Base-by-base conservation (phyloP, 1,139 yeast species). In the Lodderomyces jiufengensis region DNA sequence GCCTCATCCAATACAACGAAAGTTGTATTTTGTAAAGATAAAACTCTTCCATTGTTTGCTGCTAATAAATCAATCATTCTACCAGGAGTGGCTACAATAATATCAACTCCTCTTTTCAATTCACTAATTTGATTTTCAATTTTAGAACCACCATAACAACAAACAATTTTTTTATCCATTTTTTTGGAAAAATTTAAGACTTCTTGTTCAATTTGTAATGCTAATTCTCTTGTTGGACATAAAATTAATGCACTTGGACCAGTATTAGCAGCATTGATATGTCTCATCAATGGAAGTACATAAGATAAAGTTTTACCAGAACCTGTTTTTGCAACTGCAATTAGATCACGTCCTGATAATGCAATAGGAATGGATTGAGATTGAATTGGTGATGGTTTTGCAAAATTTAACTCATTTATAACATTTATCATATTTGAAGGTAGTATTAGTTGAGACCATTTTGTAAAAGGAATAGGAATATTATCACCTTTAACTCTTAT, bases 321-420 rank as follows among this genome's bases (percentile, higher is more conserved):
- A 0, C 99, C 98, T 0, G 99, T 92, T 48, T 88, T 87, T 0
- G 98, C 97, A 23, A 92, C 84, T 5, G 96, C 97, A 36, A 94
- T 83, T 4, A 92, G 77, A 62, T 94, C 97, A 39, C 85, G 61
- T 0, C 98, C 97, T 4, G 83, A 70, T 92, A 92, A 83, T 12
- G 88, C 78, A 0, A 90, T 84, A 0, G 99, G 98, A 12, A 90
- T 69, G 0, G 97, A 90, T 52, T 90, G 97, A 0, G 90, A 72
- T 56, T 94, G 99, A 40, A 94, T 87, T 0, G 97, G 77, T 0
- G 97, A 85, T 1, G 97, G 98, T 4, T 63, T 57, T 1, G 56
- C 60, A 50, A 78, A 88, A 4, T 66, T 57, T 10, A 81, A 55
- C 1, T 71, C 66, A 23, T 57, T 60, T 13, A 88, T 66, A 0